These are phyloP conservation scores for Tremella mesenterica DNA, from an alignment of 768 basidiomycete species.

Conservation along the genomic window DNA sequence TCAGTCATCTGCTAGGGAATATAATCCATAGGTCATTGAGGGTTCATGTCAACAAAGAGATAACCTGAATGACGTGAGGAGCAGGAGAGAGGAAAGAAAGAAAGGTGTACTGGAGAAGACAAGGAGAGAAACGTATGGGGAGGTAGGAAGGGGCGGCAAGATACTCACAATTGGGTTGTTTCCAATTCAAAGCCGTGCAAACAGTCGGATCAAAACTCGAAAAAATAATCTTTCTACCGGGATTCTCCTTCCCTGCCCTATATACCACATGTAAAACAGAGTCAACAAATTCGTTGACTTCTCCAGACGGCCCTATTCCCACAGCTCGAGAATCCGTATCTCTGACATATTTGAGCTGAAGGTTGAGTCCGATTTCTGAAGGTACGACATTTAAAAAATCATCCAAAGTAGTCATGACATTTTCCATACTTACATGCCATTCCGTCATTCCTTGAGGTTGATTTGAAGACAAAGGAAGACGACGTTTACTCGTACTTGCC, in stretches of 20 bases:
- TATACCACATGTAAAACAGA: conserved; percentile 75
- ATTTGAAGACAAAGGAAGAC: conserved; percentile 24
- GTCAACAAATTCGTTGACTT: conserved; percentile 76
- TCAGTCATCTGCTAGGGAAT: too few relatives aligned
- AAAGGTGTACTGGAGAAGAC: too few relatives aligned
- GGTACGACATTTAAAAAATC: conserved; percentile 63
- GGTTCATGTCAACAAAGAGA: too few relatives aligned
- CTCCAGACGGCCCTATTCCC: conserved; percentile 52
- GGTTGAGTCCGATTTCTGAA: conserved; percentile 57
- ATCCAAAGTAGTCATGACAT: conserved; percentile 60
- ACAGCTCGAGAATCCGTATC: conserved; percentile 48
- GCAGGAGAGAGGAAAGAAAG: too few relatives aligned
- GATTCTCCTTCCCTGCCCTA: conserved; percentile 50
- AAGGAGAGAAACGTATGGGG: too few relatives aligned
- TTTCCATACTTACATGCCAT: conserved; percentile 44
- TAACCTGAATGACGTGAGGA: too few relatives aligned
- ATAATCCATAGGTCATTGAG: too few relatives aligned
- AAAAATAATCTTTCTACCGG: conserved; percentile 75
- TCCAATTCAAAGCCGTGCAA: conserved; percentile 91
- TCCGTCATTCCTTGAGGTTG: conserved; percentile 24
- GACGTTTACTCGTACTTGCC: conserved; percentile 51
- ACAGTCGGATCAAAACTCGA: conserved; percentile 83
- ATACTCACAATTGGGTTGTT: conserved; percentile 88
- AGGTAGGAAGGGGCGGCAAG: background rate
- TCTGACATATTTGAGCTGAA: conserved; percentile 74